Evolutionary conservation across 805 yeast species (phyloP).

Genomic region (Nakazawaea laoshanensis): DNA sequence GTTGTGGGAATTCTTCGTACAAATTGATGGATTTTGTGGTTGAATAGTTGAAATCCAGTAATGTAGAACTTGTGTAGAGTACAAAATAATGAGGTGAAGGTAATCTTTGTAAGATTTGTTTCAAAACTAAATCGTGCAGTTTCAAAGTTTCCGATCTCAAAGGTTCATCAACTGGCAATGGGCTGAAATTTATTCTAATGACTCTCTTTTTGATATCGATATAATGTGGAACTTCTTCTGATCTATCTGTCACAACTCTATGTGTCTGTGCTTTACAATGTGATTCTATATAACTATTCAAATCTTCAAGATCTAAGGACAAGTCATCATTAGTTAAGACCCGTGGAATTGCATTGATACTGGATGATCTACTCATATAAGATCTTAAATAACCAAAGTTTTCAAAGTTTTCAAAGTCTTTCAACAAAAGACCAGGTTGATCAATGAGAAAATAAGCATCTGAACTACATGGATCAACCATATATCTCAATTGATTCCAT

Average conservation of each 20-base stretch:
- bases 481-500: conserved; percentile 13
- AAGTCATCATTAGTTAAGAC: conserved; percentile 24
- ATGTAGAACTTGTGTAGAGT: conserved; percentile 40
- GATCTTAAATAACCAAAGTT: conserved; percentile 41
- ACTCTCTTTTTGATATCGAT: conserved; percentile 58
- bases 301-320: conserved; percentile 29
- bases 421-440: conserved; percentile 41
- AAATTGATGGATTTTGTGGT: conserved; percentile 11
- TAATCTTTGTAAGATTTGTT: conserved; percentile 50
- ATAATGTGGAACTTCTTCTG: conserved; percentile 43
- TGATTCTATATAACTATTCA: conserved; percentile 32
- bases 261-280: conserved; percentile 46
- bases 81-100: conserved; percentile 71
- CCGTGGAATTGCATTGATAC: conserved; percentile 51
- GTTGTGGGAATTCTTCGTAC: conserved; percentile 22
- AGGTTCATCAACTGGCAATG: conserved; percentile 27
- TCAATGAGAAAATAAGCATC: conserved; percentile 50
- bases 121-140: conserved; percentile 27
- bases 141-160: conserved; percentile 13
- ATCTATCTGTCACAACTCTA: conserved; percentile 26
- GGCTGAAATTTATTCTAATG: conserved; percentile 48
- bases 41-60: conserved; percentile 15
- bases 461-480: conserved; percentile 33
- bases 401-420: conserved; percentile 34
- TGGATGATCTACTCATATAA: conserved; percentile 48